A percentile compares a stretch with the other conserved stretches of the same genome.
phyloP scores from a whole-genome alignment of 352 stramenopile genomes.

The Saprolegnia parasitica region DNA sequence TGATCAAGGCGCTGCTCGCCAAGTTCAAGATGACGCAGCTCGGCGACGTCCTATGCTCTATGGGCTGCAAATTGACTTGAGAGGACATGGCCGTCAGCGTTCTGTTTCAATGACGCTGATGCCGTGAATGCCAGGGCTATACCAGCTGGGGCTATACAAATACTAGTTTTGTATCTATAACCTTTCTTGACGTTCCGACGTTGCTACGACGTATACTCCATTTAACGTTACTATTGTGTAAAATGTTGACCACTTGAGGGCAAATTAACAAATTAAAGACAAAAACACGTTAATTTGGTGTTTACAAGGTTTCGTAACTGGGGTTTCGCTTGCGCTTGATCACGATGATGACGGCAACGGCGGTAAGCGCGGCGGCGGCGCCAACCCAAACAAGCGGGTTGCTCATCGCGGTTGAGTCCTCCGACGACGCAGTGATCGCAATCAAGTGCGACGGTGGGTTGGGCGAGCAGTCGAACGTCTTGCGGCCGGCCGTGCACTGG shows the following conservation, averaged over 20 bases:
- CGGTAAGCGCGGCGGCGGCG: neutral
- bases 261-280: neutral
- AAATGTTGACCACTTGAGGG: too few species aligned
- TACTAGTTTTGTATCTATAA: too few species aligned
- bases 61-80: too few species aligned
- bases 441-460: neutral
- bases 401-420: neutral
- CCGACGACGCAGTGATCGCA: neutral
- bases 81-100: too few species aligned
- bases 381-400: conserved; percentile 3
- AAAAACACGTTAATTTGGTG: neutral
- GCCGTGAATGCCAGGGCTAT: too few species aligned
- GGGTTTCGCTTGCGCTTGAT: conserved; percentile 4
- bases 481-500: conserved; percentile 38
- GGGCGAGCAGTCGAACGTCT: conserved; percentile 11
- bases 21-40: conserved; percentile 10
- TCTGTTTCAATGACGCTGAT: too few species aligned
- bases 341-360: neutral
- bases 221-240: too few species aligned
- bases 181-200: too few species aligned
- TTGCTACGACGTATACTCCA: too few species aligned
- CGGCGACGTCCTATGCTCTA: neutral
- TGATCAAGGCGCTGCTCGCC: neutral
- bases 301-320: conserved; percentile 8
- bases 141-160: too few species aligned